Evolutionary conservation across 345 rosid genomes (phyloP).

Genomic region (Pugionium cornutum): DNA sequence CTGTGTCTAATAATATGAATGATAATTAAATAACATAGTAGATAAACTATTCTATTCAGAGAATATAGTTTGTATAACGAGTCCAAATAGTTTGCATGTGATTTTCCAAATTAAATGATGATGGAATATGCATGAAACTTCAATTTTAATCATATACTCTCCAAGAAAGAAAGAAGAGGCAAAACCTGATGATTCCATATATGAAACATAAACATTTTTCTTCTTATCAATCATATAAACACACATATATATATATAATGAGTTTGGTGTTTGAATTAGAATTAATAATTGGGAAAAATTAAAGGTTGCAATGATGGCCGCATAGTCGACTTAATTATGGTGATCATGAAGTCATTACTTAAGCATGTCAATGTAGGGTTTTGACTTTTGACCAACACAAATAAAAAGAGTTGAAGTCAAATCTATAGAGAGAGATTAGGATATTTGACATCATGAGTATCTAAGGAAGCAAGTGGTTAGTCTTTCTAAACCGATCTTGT

Average conservation of each 20-base stretch:
- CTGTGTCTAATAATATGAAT: constrained; percentile 16
- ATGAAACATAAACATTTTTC: background rate
- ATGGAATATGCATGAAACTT: constrained; percentile 35
- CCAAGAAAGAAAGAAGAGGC: background rate
- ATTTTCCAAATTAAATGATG: constrained; percentile 30
- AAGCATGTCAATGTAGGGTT: constrained; percentile 15
- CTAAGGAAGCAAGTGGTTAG: constrained; percentile 36
- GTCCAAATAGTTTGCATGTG: constrained; percentile 41
- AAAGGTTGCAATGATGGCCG: constrained; percentile 33
- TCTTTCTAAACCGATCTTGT: constrained; percentile 34
- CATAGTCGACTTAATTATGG: constrained; percentile 34
- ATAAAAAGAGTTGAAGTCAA: constrained; percentile 26
- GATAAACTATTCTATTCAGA: constrained; percentile 27
- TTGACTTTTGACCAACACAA: constrained; percentile 38
- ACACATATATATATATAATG: constrained; percentile 30
- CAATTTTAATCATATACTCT: constrained; percentile 28
- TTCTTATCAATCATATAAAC: constrained; percentile 28
- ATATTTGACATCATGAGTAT: constrained; percentile 25
- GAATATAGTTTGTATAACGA: constrained; percentile 29
- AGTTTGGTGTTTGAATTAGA: constrained; percentile 15
- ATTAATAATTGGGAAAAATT: constrained; percentile 10
- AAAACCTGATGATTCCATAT: constrained; percentile 12
- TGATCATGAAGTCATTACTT: constrained; percentile 19
- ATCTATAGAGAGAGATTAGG: constrained; percentile 28
- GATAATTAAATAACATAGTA: constrained; percentile 13